Conservation (phyloP, 2,329 filamentous ascomycete species). For the Ambrosiella beaveri region DNA sequence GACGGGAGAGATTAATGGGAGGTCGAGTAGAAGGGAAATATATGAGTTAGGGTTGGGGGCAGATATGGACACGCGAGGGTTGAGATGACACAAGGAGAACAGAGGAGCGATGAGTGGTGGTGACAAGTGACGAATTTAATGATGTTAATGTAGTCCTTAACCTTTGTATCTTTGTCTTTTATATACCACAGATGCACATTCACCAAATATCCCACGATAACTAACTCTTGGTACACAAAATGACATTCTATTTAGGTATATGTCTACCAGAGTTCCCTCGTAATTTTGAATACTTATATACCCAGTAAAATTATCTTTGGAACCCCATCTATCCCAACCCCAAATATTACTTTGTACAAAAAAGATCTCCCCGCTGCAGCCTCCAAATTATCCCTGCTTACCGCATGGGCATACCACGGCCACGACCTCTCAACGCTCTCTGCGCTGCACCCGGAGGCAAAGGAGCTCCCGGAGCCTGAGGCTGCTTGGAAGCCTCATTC, state of each 20-base stretch:
- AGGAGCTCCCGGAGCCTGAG: conserved; percentile 61
- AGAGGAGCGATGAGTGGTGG: background rate
- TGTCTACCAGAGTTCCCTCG: conserved; percentile 5
- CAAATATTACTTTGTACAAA: background rate
- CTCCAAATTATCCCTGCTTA: conserved; percentile 22
- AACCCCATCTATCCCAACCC: background rate
- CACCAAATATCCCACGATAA: background rate
- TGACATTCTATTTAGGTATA: conserved; percentile 9
- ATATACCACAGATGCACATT: background rate
- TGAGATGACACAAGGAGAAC: background rate
- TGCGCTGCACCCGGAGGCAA: conserved; percentile 73
- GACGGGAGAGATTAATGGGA: background rate
- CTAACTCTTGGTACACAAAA: background rate
- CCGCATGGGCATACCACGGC: conserved; percentile 77
- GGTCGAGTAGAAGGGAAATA: background rate
- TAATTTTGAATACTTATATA: conserved; percentile 6
- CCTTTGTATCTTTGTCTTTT: background rate
- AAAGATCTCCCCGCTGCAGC: background rate
- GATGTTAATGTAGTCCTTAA: background rate
- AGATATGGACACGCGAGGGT: background rate
- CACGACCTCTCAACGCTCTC: conserved; percentile 65
- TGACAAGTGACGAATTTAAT: background rate
- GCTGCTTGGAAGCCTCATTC: conserved; percentile 81
- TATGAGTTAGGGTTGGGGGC: background rate
- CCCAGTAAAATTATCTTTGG: conserved; percentile 4